Evolutionary conservation across 163 green algal genomes (phyloP), one percentile per base, ranked within the genome.

Genomic region (Coccomyxa subellipsoidea): DNA sequence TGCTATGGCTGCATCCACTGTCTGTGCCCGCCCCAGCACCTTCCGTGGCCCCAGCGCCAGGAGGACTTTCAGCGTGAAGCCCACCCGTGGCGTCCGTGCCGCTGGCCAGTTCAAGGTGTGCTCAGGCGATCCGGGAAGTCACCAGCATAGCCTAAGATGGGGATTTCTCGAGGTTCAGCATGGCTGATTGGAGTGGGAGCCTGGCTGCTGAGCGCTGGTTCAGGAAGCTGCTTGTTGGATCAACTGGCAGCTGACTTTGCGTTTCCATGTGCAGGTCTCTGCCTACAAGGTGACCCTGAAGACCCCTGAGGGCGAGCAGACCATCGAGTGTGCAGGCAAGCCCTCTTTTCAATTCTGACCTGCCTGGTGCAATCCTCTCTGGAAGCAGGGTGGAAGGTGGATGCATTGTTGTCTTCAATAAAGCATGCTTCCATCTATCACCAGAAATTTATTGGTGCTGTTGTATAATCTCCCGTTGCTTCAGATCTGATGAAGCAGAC

Each of bases 231-330:
- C 3, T 10, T 23, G 40, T 54, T 8, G 40, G 40, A 10, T 23
- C 10, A 54, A 54, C 8, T 8, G 8, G 40, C 40, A 54, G 10
- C 8, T 73, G 4, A 35, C n/a, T 73, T 34, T 35, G 21, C 4
- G 27, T 35, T 1, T n/a, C 38, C 12, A 27, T 10, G 34, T 88
- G 29, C 77, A 89, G 81, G 84, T 90, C 3, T 78, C 79, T 34
- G 89, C 89, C 9, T 92, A 85, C 89, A 90, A 84, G 59, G 84
- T 93, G 77, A 93, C 91, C 40, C 85, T 93, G 69, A 91, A 92
- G 84, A 94, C 90, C 29, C 91, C 91, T 72, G 83, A 87, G 10
- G 92, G 92, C 80, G 87, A 92, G 80, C 81, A 93, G 86, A 85
- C 75, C 39, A 93, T 97, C 78, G 89, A 91, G 84, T 89, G 82